Conservation (phyloP, 2,329 filamentous ascomycete species). For the Penicillium glabrum region DNA sequence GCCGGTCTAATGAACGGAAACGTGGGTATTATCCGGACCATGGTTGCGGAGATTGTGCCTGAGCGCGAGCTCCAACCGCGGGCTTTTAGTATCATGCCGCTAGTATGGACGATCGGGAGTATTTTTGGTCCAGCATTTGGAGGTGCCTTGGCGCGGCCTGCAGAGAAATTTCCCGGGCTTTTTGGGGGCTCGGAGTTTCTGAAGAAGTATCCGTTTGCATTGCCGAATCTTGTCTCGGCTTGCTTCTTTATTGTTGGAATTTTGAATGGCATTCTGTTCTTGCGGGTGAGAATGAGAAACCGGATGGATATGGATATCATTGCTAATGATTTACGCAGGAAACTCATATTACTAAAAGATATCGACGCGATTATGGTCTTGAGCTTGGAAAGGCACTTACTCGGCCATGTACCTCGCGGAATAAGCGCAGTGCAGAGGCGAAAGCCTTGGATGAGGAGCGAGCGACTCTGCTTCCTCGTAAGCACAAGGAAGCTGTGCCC, state of each 20-base stretch:
- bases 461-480: conserved; percentile 30
- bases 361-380: conserved; percentile 72
- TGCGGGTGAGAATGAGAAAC: conserved; percentile 56
- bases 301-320: not conserved
- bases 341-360: conserved; percentile 71
- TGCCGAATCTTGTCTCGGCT: conserved; percentile 80
- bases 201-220: conserved; percentile 72
- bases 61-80: conserved; percentile 81
- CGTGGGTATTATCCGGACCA: conserved; percentile 87
- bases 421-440: conserved; percentile 14
- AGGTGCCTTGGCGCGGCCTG: conserved; percentile 80
- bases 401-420: conserved; percentile 35
- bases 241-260: conserved; percentile 77
- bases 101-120: conserved; percentile 83
- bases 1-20: conserved; percentile 86
- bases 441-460: conserved; percentile 29
- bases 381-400: conserved; percentile 67
- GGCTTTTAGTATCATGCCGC: conserved; percentile 90
- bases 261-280: conserved; percentile 71
- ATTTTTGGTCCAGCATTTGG: conserved; percentile 88
- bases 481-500: conserved; percentile 14
- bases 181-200: conserved; percentile 70
- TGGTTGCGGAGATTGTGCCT: conserved; percentile 90
- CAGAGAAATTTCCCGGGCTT: conserved; percentile 67
- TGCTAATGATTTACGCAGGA: conserved; percentile 53